Evolutionary conservation across 2,329 filamentous ascomycete genomes (phyloP).

Genomic region (Sclerotinia nivalis): DNA sequence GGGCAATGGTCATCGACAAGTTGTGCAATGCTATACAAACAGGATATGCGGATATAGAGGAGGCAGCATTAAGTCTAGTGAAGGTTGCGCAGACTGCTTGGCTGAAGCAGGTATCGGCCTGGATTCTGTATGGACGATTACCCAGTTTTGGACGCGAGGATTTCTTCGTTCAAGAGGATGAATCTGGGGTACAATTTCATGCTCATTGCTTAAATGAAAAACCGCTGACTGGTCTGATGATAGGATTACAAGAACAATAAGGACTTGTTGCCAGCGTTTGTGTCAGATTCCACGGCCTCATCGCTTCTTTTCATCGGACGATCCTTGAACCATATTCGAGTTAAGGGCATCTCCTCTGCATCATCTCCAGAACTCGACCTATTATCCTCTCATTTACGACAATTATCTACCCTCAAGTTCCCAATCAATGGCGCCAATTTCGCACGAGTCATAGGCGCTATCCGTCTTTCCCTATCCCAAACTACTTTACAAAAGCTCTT

Average conservation of each 20-base stretch:
- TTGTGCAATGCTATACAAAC: constrained; percentile 77
- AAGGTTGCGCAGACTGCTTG: constrained; percentile 82
- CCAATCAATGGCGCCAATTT: constrained; percentile 74
- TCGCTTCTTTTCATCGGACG: constrained; percentile 91
- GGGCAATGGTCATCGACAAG: constrained; percentile 74
- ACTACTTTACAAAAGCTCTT: constrained; percentile 81
- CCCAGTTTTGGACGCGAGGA: constrained; percentile 77
- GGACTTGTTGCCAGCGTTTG: constrained; percentile 74
- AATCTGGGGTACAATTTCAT: constrained; percentile 26
- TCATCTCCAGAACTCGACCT: constrained; percentile 56
- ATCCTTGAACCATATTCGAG: constrained; percentile 80
- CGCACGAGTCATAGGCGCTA: constrained; percentile 69
- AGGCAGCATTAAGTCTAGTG: constrained; percentile 71
- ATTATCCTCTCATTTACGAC: constrained; percentile 66
- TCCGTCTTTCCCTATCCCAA: constrained; percentile 78
- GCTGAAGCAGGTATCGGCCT: constrained; percentile 86
- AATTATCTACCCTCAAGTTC: constrained; percentile 67
- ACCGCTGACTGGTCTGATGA: background rate
- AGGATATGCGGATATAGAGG: constrained; percentile 83
- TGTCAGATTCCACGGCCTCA: constrained; percentile 69
- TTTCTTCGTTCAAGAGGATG: constrained; percentile 70
- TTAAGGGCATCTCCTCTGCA: constrained; percentile 48
- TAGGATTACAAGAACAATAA: constrained; percentile 60
- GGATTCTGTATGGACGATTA: constrained; percentile 85
- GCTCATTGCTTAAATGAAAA: background rate